phyloP scores from a whole-genome alignment of 352 stramenopile species.

The Phytopythium montanum region DNA sequence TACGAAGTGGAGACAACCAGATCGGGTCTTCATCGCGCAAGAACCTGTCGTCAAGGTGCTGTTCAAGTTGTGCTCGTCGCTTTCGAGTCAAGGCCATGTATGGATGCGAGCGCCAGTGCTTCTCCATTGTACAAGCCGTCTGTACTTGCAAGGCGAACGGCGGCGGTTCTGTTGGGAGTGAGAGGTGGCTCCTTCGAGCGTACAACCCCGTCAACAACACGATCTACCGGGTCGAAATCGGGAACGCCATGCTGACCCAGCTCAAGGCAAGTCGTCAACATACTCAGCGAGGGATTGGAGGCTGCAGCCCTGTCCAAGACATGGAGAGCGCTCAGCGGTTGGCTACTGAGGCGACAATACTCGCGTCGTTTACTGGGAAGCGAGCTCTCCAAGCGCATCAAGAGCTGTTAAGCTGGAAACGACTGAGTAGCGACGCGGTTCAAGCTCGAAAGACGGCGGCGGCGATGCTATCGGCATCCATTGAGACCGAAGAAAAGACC shows the following conservation, averaged over 20 bases:
- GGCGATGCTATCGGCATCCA: constrained; percentile 21
- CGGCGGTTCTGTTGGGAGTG: constrained; percentile 3
- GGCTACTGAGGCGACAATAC: constrained; percentile 12
- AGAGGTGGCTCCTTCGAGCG: constrained; percentile 58
- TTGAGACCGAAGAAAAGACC: constrained; percentile 15
- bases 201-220: constrained; percentile 57
- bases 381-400: constrained; percentile 16
- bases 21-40: background rate
- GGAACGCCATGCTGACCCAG: constrained; percentile 41
- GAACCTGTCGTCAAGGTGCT: constrained; percentile 23
- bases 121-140: constrained; percentile 28
- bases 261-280: constrained; percentile 17
- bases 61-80: constrained; percentile 40
- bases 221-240: constrained; percentile 48
- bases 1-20: background rate
- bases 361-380: constrained; percentile 20
- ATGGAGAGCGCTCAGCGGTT: constrained; percentile 16
- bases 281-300: background rate
- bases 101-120: constrained; percentile 14
- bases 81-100: constrained; percentile 41
- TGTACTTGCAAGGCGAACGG: constrained; percentile 46
- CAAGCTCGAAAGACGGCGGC: constrained; percentile 31
- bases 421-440: constrained; percentile 32
- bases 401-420: constrained; percentile 34
- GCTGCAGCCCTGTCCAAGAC: constrained; percentile 14